Conservation (phyloP, 768 basidiomycete species). For the Mycena alexandri region DNA sequence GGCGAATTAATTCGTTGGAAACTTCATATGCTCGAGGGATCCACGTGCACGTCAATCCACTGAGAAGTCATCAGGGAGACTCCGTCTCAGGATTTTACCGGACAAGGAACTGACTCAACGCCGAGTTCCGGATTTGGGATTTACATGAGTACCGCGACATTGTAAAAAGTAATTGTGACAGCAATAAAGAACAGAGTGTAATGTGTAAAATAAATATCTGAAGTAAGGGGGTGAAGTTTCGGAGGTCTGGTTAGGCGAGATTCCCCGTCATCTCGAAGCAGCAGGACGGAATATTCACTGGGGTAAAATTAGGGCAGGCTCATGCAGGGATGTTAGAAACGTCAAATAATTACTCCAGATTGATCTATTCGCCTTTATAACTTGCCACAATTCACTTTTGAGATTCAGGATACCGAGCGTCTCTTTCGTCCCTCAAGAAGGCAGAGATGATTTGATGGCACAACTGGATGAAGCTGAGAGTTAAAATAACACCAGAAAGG, state of each 20-base stretch:
- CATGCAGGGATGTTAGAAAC: neutral
- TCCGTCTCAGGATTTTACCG: neutral
- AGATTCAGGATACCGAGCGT: too few relatives aligned
- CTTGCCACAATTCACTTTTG: neutral
- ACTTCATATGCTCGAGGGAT: too few relatives aligned
- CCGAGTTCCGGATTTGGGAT: too few relatives aligned
- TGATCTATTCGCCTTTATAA: neutral
- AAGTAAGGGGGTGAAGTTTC: too few relatives aligned
- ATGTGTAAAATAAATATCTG: neutral
- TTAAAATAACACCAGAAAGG: neutral
- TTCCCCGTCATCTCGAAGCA: neutral
- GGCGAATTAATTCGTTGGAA: too few relatives aligned
- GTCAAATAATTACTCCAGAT: neutral
- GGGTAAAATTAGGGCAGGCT: too few relatives aligned
- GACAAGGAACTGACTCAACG: too few relatives aligned
- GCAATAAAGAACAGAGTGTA: too few relatives aligned
- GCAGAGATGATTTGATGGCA: conserved; percentile 3
- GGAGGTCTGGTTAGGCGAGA: neutral
- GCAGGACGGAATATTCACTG: neutral
- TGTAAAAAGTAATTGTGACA: too few relatives aligned
- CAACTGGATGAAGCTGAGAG: neutral
- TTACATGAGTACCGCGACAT: too few relatives aligned
- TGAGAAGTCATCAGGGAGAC: too few relatives aligned
- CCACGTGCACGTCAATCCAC: too few relatives aligned
- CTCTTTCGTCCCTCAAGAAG: neutral